Conservation (phyloP, 1,139 yeast species). For the Candida labiduridarum region DNA sequence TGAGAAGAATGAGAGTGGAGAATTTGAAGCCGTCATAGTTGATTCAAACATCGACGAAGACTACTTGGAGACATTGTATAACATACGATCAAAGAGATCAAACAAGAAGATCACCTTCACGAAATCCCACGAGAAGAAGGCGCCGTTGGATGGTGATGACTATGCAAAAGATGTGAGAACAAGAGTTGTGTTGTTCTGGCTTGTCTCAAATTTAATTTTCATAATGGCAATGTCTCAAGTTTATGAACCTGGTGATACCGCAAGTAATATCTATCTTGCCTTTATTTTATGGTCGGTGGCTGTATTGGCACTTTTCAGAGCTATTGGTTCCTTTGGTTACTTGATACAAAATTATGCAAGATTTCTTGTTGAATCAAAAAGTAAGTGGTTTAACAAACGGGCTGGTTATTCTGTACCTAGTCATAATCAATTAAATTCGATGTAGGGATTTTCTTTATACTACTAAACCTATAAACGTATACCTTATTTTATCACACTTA, state of each 20-base stretch:
- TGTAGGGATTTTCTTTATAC: too few species aligned
- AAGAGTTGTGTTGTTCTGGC: constrained; percentile 90
- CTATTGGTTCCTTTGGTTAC: constrained; percentile 73
- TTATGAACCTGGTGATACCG: constrained; percentile 62
- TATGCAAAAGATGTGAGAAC: constrained; percentile 94
- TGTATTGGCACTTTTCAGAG: constrained; percentile 74
- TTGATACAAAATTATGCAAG: constrained; percentile 48
- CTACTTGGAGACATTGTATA: constrained; percentile 74
- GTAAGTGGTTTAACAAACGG: constrained; percentile 46
- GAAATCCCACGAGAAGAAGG: constrained; percentile 33
- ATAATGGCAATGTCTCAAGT: constrained; percentile 88
- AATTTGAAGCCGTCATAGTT: constrained; percentile 86
- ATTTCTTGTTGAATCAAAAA: constrained; percentile 42
- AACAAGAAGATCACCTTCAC: constrained; percentile 54
- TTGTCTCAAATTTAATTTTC: constrained; percentile 75
- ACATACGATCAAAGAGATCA: constrained; percentile 73
- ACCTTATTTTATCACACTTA: too few species aligned
- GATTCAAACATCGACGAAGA: constrained; percentile 90
- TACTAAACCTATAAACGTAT: too few species aligned
- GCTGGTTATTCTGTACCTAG: constrained; percentile 40
- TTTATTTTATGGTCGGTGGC: constrained; percentile 93
- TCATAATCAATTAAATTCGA: constrained; percentile 35
- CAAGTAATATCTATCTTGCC: constrained; percentile 69
- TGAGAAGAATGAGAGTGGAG: constrained; percentile 54
- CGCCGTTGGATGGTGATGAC: constrained; percentile 67